Percentiles rank a stretch among this genome's conserved stretches.
phyloP scores from a whole-genome alignment of 1,284 basidiomycete species.

The Microbotryum saponariae region DNA sequence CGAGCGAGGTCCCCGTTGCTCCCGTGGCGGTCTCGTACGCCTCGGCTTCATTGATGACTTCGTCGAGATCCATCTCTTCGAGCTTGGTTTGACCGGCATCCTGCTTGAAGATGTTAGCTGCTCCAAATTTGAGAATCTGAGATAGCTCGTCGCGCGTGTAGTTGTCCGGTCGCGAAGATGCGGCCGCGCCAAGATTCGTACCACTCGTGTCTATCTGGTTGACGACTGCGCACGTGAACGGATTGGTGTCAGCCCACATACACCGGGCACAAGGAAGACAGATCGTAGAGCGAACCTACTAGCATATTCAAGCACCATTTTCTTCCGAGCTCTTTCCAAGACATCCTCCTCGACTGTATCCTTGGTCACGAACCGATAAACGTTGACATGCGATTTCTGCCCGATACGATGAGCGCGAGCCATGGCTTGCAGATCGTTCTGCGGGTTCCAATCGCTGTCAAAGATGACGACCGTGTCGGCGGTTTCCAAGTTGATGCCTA shows the following conservation, averaged over 20 bases:
- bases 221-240: constrained; percentile 59
- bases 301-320: constrained; percentile 99
- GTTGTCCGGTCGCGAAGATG: constrained; percentile 77
- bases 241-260: constrained; percentile 9
- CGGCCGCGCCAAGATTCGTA: constrained; percentile 68
- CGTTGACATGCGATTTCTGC: constrained; percentile 95
- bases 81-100: constrained; percentile 91
- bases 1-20: constrained; percentile 70
- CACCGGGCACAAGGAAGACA: not conserved
- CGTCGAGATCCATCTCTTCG: constrained; percentile 98
- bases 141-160: constrained; percentile 95
- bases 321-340: constrained; percentile 93
- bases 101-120: constrained; percentile 98
- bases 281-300: constrained; percentile 54
- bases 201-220: constrained; percentile 99
- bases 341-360: constrained; percentile 99
- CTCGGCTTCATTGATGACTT: constrained; percentile 93
- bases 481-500: constrained; percentile 96
- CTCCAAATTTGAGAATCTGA: constrained; percentile 98
- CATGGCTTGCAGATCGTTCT: constrained; percentile 99
- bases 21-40: constrained; percentile 79
- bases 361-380: constrained; percentile 95
- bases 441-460: constrained; percentile 77
- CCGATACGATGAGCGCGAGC: constrained; percentile 94
- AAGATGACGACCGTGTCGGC: constrained; percentile 99